Evolutionary conservation across 495 filamentous ascomycete genomes (phyloP).

Genomic region (Aspergillus haitiensis): DNA sequence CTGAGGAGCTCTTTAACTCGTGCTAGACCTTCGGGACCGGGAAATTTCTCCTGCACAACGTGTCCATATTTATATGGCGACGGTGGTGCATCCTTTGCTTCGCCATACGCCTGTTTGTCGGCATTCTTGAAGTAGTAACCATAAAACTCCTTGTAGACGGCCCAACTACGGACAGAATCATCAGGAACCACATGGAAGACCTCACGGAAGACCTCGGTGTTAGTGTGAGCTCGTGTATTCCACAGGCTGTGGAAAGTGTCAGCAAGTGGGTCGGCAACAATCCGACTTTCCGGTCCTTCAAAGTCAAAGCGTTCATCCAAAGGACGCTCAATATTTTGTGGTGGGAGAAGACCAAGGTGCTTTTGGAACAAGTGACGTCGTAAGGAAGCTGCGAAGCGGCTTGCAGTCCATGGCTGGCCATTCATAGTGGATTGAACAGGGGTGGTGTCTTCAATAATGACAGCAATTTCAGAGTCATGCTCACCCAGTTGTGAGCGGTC

Average conservation of each 20-base stretch:
- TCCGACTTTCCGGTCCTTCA: conserved; percentile 66
- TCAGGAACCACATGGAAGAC: conserved; percentile 89
- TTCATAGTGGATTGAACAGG: conserved; percentile 70
- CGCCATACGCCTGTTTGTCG: conserved; percentile 45
- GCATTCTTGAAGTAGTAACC: conserved; percentile 66
- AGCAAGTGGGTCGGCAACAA: conserved; percentile 74
- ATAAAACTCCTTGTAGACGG: conserved; percentile 82
- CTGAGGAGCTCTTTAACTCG: conserved; percentile 83
- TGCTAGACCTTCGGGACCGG: conserved; percentile 57
- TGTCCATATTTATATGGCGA: conserved; percentile 73
- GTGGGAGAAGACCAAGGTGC: conserved; percentile 79
- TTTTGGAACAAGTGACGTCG: conserved; percentile 86
- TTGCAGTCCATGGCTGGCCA: conserved; percentile 66
- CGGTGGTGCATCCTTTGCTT: conserved; percentile 41
- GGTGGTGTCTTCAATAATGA: conserved; percentile 75
- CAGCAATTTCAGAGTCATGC: conserved; percentile 84
- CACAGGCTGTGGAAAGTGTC: conserved; percentile 67
- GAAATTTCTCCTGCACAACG: conserved; percentile 79
- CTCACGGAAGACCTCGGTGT: conserved; percentile 81
- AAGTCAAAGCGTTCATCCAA: conserved; percentile 81
- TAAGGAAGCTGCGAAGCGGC: conserved; percentile 79
- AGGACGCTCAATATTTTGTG: conserved; percentile 60
- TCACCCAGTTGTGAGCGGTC: conserved; percentile 88
- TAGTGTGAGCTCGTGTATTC: conserved; percentile 69
- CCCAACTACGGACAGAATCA: conserved; percentile 78